Percentiles rank a stretch among this genome's conserved stretches.
These are phyloP conservation scores for Fomitopsis pulvina DNA, from an alignment of 768 basidiomycete species.

Conservation along the genomic window DNA sequence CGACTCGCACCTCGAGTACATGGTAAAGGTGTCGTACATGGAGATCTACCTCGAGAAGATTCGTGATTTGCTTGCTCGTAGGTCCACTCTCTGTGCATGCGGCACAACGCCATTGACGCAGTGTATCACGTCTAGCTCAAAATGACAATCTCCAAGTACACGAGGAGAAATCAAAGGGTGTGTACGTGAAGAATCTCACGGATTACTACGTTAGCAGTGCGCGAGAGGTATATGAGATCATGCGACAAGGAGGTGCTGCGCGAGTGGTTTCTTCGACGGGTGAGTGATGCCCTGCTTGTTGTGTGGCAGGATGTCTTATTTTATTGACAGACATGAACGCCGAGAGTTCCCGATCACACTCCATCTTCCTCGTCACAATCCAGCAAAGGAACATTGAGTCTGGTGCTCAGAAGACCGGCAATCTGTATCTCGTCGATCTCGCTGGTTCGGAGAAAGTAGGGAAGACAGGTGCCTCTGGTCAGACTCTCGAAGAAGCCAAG, in stretches of 20 bases:
- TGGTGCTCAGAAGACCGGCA: slow-evolving; percentile 93
- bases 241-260: slow-evolving; percentile 91
- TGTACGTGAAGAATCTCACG: slow-evolving; percentile 95
- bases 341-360: slow-evolving; percentile 97
- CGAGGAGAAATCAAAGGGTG: slow-evolving; percentile 95
- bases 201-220: slow-evolving; percentile 98
- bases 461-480: slow-evolving; percentile 98
- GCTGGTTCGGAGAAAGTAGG: slow-evolving; percentile 99
- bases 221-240: slow-evolving; percentile 95
- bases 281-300: slow-evolving; percentile 32
- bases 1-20: slow-evolving; percentile 92
- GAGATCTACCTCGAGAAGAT: slow-evolving; percentile 98
- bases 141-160: slow-evolving; percentile 98
- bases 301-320: background rate
- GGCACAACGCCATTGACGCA: background rate
- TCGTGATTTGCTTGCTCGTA: slow-evolving; percentile 91
- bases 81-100: slow-evolving; percentile 28
- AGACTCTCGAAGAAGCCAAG: slow-evolving; percentile 98
- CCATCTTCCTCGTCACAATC: slow-evolving; percentile 97
- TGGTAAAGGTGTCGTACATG: slow-evolving; percentile 99
- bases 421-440: slow-evolving; percentile 94
- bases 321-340: slow-evolving; percentile 88
- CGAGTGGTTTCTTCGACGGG: slow-evolving; percentile 93
- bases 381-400: slow-evolving; percentile 95
- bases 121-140: slow-evolving; percentile 49